Percentiles rank a stretch among this genome's conserved stretches.
Evolutionary conservation across 345 rosid species (phyloP).

Genomic region (Cardamine occulta): DNA sequence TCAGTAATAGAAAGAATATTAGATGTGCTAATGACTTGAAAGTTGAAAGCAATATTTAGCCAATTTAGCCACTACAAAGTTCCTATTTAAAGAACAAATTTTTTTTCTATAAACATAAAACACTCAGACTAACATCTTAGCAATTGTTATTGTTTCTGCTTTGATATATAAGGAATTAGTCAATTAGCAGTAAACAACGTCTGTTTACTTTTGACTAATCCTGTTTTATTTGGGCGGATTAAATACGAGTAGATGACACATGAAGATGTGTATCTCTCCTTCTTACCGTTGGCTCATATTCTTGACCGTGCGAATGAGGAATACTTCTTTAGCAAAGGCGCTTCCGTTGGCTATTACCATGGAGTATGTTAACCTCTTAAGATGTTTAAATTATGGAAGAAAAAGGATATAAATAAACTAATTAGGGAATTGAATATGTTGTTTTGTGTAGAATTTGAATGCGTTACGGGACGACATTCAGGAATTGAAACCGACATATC

Average conservation of each 20-base stretch:
- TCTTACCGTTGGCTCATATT: conserved; percentile 91
- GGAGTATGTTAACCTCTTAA: conserved; percentile 60
- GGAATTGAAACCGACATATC: conserved; percentile 86
- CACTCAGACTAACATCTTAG: not conserved
- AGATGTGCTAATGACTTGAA: not conserved
- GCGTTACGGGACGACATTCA: conserved; percentile 79
- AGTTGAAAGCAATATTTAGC: too few species aligned
- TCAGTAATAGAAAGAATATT: not conserved
- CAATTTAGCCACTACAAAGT: not conserved
- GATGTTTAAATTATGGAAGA: not conserved
- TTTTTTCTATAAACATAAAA: too few species aligned
- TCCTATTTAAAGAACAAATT: not conserved
- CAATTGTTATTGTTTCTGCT: too few species aligned
- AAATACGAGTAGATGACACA: conserved; percentile 66
- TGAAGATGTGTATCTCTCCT: conserved; percentile 87
- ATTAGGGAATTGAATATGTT: not conserved
- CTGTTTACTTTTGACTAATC: too few species aligned
- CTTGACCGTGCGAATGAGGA: conserved; percentile 90
- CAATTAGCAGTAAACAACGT: not conserved
- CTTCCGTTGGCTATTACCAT: conserved; percentile 93
- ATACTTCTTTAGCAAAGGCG: conserved; percentile 83
- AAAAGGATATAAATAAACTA: not conserved
- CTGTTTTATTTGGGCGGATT: conserved; percentile 10
- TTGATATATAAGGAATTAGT: not conserved
- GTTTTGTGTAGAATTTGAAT: conserved; percentile 66